A percentile compares a stretch with the other conserved stretches of the same genome.
phyloP scores from a whole-genome alignment of 2,329 filamentous ascomycete species.

The Neonectria hederae region DNA sequence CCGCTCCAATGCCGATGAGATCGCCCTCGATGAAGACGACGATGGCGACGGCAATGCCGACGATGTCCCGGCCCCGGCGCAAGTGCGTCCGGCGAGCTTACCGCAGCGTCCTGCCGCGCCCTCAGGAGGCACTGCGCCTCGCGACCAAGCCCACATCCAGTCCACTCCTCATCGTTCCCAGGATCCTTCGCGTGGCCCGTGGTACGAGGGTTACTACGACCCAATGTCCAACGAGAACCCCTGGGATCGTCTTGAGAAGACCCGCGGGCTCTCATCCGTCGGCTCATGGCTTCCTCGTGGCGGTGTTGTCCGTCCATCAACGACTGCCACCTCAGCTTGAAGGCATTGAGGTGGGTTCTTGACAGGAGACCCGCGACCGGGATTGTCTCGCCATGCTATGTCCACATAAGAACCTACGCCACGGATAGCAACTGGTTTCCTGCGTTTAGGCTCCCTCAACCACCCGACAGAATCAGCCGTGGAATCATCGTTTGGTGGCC shows the following conservation, averaged over 20 bases:
- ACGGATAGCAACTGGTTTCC: background rate
- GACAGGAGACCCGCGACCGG: background rate
- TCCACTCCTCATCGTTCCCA: slow-evolving; percentile 25
- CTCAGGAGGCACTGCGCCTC: slow-evolving; percentile 12
- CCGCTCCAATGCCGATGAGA: slow-evolving; percentile 55
- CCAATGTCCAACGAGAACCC: slow-evolving; percentile 76
- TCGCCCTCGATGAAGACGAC: slow-evolving; percentile 55
- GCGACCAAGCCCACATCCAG: slow-evolving; percentile 8
- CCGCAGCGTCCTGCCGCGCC: slow-evolving; percentile 45
- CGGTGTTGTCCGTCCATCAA: slow-evolving; percentile 8
- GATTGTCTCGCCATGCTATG: background rate
- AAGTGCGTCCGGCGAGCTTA: slow-evolving; percentile 47
- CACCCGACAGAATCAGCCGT: slow-evolving; percentile 6
- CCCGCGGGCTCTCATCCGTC: slow-evolving; percentile 52
- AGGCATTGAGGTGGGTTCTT: background rate
- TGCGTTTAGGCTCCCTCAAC: background rate
- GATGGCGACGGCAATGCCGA: slow-evolving; percentile 44
- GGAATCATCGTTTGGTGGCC: background rate
- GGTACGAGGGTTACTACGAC: slow-evolving; percentile 76
- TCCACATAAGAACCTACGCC: background rate
- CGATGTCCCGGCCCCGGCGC: slow-evolving; percentile 28
- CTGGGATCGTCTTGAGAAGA: slow-evolving; percentile 68
- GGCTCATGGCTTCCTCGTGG: slow-evolving; percentile 56
- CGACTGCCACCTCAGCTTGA: slow-evolving; percentile 27
- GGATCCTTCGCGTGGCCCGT: slow-evolving; percentile 48